Evolutionary conservation across 208 protist species (phyloP).

Genomic region (Acanthamoeba divionensis): DNA sequence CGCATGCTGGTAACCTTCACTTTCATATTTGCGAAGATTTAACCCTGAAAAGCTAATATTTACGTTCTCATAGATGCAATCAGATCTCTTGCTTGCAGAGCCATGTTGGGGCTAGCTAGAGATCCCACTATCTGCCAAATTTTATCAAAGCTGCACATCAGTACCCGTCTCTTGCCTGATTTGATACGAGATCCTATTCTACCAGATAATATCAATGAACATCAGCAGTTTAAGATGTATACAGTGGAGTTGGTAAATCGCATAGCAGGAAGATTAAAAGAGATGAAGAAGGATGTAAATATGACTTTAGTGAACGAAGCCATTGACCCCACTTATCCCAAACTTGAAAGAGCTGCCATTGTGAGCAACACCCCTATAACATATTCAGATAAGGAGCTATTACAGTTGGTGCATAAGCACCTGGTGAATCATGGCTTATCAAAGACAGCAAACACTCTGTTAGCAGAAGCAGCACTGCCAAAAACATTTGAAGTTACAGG

Average conservation of each 20-base stretch:
- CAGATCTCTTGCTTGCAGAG: conserved; percentile 39
- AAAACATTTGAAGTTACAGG: background rate
- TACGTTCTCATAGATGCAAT: background rate
- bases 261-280: background rate
- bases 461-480: conserved; percentile 6
- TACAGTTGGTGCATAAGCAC: conserved; percentile 66
- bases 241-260: background rate
- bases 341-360: conserved; percentile 59
- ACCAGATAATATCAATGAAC: conserved; percentile 26
- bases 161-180: background rate
- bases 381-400: conserved; percentile 58
- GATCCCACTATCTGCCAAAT: conserved; percentile 66
- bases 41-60: background rate
- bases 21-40: background rate
- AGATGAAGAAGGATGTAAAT: conserved; percentile 21
- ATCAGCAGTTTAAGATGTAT: conserved; percentile 35
- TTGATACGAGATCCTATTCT: conserved; percentile 32
- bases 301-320: conserved; percentile 36
- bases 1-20: background rate
- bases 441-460: conserved; percentile 42
- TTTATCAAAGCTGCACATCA: conserved; percentile 60
- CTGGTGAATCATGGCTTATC: conserved; percentile 43
- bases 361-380: conserved; percentile 55
- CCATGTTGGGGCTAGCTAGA: conserved; percentile 56
- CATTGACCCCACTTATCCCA: conserved; percentile 52